Evolutionary conservation across 805 yeast species (phyloP), one percentile per base, ranked within the genome.

Genomic region (Debaryomyces hansenii): DNA sequence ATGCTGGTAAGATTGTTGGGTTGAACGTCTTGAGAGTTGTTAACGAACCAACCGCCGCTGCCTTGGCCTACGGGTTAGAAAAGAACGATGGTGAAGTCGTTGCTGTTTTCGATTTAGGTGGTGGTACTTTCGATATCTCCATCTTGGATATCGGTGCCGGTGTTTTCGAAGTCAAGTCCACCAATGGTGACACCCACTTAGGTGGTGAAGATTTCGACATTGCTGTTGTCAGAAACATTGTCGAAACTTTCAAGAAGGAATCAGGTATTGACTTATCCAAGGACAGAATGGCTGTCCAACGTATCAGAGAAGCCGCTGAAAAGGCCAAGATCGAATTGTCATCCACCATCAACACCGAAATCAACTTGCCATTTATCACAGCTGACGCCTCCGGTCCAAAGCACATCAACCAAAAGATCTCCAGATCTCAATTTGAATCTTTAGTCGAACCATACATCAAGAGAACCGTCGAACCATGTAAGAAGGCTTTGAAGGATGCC

Each of bases 111-210:
- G 97, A 90, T 76, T 81, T 90, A 66, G 97, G 97, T 84, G 97
- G 97, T 73, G 97, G 97, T 84, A 90, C 97, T 63, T 90, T 90
- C 70, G 97, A 90, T 86, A 86, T 90, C 74, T 90, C 97, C 60
- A 88, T 90, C 69, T 81, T 90, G 67, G 97, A 91, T 79, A 91
- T 90, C 62, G 96, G 91, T 76, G 90, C 90, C 67, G 97, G 97
- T 80, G 97, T 90, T 57, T 90, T 90, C 63, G 97, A 90, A 80
- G 97, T 90, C 70, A 90, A 90, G 78, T 89, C 97, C 53, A 90
- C 97, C 66, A 91, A 91, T 75, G 97, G 95, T 84, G 94, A 87
- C 75, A 87, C 95, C 57, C 95, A 87, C 75, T 77, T 87, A 66
- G 95, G 95, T 77, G 95, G 95, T 78, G 95, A 87, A 76, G 95